Evolutionary conservation across 169 alveolate species (phyloP).

Genomic region (Plasmodium fragile): DNA sequence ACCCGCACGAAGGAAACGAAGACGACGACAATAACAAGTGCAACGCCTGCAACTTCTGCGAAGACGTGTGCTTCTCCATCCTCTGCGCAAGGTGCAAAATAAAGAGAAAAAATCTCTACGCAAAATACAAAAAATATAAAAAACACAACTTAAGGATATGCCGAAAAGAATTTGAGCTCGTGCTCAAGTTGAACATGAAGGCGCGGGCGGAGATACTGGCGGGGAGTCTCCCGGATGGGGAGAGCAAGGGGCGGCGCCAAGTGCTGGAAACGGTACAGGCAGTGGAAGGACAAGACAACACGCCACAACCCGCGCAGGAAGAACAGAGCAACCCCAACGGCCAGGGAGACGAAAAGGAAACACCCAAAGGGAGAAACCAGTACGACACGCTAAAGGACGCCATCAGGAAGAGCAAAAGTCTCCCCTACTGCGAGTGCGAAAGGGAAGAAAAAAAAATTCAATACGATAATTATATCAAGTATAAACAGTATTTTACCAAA

Average conservation of each 20-base stretch:
- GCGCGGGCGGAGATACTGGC: background rate
- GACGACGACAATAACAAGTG: background rate
- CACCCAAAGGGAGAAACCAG: background rate
- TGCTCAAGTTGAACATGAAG: background rate
- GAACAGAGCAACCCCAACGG: background rate
- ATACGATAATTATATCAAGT: background rate
- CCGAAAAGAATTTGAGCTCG: background rate
- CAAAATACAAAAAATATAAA: constrained; percentile 28
- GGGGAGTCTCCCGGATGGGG: background rate
- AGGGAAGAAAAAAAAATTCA: background rate
- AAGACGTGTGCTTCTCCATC: constrained; percentile 43
- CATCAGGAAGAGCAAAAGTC: constrained; percentile 3
- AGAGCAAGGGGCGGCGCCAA: background rate
- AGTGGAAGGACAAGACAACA: background rate
- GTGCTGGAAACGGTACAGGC: background rate
- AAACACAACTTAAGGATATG: constrained; percentile 17
- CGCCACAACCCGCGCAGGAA: background rate
- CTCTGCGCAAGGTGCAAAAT: constrained; percentile 18
- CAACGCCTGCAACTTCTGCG: constrained; percentile 50
- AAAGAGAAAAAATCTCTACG: constrained; percentile 33
- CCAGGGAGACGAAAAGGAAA: background rate
- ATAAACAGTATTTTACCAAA: constrained; percentile 45
- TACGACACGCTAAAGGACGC: background rate
- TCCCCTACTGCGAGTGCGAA: background rate
- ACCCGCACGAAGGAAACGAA: background rate